Evolutionary conservation across 495 filamentous ascomycete genomes (phyloP).

Genomic region (Tuber calosporum): DNA sequence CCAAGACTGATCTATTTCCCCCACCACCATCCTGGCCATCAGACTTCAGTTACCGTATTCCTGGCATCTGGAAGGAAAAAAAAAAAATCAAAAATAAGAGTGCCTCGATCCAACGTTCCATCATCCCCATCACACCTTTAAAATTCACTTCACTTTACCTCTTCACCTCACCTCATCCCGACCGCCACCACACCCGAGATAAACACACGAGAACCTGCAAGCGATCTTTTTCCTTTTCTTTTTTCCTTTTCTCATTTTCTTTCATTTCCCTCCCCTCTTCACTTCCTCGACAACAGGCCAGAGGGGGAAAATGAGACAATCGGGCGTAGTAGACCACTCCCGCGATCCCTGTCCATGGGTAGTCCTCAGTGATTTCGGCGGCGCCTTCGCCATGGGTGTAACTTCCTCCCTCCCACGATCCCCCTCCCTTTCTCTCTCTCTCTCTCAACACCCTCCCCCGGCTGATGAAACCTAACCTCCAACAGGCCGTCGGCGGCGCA

Average conservation of each 20-base stretch:
- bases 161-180: background rate
- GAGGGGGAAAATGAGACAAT: background rate
- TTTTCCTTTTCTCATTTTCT: background rate
- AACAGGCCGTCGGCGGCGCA: slow-evolving; percentile 85
- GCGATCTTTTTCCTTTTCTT: background rate
- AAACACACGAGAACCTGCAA: background rate
- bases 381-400: slow-evolving; percentile 96
- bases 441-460: slow-evolving; percentile 1
- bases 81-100: background rate
- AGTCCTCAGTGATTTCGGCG: slow-evolving; percentile 89
- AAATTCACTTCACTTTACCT: background rate
- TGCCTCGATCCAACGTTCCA: too few species aligned
- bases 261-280: background rate
- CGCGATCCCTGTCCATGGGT: slow-evolving; percentile 95
- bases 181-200: background rate
- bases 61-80: background rate
- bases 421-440: too few species aligned
- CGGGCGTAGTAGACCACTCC: slow-evolving; percentile 62
- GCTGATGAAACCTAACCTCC: slow-evolving; percentile 8
- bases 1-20: background rate
- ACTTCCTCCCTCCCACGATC: slow-evolving; percentile 42
- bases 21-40: background rate
- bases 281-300: too few species aligned
- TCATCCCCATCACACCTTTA: background rate
- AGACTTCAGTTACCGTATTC: too few species aligned